Base-by-base conservation (phyloP, 179 eudicot genomes). In the Drosera spatulata region DNA sequence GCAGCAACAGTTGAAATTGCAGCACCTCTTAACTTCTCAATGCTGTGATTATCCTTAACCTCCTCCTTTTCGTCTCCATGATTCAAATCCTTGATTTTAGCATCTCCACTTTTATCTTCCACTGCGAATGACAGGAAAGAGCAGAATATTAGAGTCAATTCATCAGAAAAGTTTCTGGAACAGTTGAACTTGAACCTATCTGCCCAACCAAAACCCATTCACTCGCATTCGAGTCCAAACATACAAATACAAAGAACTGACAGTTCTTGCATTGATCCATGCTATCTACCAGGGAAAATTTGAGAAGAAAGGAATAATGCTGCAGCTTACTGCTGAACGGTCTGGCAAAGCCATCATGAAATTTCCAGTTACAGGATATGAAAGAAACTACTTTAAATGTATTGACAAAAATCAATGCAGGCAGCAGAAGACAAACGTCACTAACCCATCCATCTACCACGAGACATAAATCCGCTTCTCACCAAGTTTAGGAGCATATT, bases 1-100 rank as follows among this genome's bases (percentile, higher is more conserved):
- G 97, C 96, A 10, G 99, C 82, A 44, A 94, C 60, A 50, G 97
- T 87, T 57, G 94, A 79, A 47, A 79, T 67, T 52, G 95, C 95
- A 64, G 93, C 96, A 53, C 78, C 82, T 69, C 83, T 90, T 62
- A 94, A 55, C 71, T 80, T 94, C 59, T 79, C 76, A 43, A 74
- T 62, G 60, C 55, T 63, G 13, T 65, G 73, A 44, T 76, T 75
- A 53, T 67, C 84, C 53, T 76, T 82, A 52, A 65, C 61, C 8
- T 43, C 45, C 50, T 67, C 83, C 53, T 79, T 82, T 51, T 65
- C 15, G 62, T 50, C 70, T 41, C 53, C 12, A 11, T 77, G 57
- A 45, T 73, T 75, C 49, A 74, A 71, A 54, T 77, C 71, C 56
- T 39, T 77, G 40, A 57, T 73, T 43, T 69, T 74, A 50, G 65